Evolutionary conservation across 2,329 filamentous ascomycete genomes (phyloP), one percentile per base, ranked within the genome.

Genomic region (Neonectria punicea): DNA sequence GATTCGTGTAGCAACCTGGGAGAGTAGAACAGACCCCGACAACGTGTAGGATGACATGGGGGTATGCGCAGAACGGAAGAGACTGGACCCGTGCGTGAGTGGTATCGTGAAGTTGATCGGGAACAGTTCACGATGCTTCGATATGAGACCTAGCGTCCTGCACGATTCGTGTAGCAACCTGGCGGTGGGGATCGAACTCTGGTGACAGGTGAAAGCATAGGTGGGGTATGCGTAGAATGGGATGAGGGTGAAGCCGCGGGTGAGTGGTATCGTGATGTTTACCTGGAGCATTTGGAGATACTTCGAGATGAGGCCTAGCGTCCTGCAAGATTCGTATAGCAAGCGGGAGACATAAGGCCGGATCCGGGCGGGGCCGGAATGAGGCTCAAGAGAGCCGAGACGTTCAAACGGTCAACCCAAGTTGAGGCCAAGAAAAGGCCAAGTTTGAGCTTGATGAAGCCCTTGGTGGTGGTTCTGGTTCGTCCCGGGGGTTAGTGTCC

Each of bases 271-370:
- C 44, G 16, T 30, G 32, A 18, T 20, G 32, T 41, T 11, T 5
- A 55, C 28, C n/a, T 13, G 25, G 25, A 54, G 13, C n/a, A 32
- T 20, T 39, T 30, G 39, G n/a, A 57, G 36, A 39, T 49, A 55
- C 18, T 41, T 50, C 36, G 50, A 61, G 46, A 61, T 57, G 63
- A 49, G 66, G 71, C 62, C 66, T 73, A 73, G 71, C 69, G 66
- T 68, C 68, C 69, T 73, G 71, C 71, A 73, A 55, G 65, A 68
- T 73, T 73, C 71, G 71, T 73, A 70, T 73, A 73, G 71, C 71
- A 72, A 43, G 54, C 25, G 46, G 46, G 4, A 14, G 5, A 49
- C 10, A 10, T 8, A 43, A 20, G 7, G 4, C 39, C n/a, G 39
- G 39, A 18, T 20, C n/a, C 39, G 39, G n/a, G n/a, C n/a, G 39